Conservation (phyloP, 305 asterid species). For the Fraxinus greggii region DNA sequence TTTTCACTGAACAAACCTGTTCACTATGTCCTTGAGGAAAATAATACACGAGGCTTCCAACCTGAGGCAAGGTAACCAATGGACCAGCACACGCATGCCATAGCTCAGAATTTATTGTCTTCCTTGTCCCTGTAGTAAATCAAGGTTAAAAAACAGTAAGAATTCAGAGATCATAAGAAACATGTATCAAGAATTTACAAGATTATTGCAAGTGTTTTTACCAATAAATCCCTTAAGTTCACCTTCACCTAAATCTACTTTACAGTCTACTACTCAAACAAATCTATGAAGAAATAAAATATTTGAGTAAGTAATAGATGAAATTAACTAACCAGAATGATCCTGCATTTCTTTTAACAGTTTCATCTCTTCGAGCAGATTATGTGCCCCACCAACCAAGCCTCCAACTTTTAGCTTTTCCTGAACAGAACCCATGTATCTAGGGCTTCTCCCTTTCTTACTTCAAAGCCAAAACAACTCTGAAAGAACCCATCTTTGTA, state of each 20-base stretch:
- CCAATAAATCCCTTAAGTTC: background rate
- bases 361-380: conserved; percentile 77
- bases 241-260: background rate
- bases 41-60: conserved; percentile 89
- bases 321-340: conserved; percentile 50
- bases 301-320: conserved; percentile 1
- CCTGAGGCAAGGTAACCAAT: conserved; percentile 83
- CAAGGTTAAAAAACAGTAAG: conserved; percentile 13
- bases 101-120: conserved; percentile 73
- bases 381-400: conserved; percentile 51
- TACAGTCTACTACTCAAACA: background rate
- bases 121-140: conserved; percentile 50
- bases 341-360: conserved; percentile 91
- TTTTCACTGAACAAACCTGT: conserved; percentile 49
- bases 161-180: background rate
- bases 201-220: background rate
- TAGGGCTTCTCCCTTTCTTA: conserved; percentile 20
- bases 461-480: conserved; percentile 30
- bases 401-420: conserved; percentile 58
- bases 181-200: background rate
- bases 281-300: background rate
- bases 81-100: conserved; percentile 99
- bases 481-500: conserved; percentile 38
- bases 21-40: conserved; percentile 98
- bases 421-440: conserved; percentile 50